Evolutionary conservation across 2,329 filamentous ascomycete genomes (phyloP).

Genomic region (Chaetothyriales sp.): DNA sequence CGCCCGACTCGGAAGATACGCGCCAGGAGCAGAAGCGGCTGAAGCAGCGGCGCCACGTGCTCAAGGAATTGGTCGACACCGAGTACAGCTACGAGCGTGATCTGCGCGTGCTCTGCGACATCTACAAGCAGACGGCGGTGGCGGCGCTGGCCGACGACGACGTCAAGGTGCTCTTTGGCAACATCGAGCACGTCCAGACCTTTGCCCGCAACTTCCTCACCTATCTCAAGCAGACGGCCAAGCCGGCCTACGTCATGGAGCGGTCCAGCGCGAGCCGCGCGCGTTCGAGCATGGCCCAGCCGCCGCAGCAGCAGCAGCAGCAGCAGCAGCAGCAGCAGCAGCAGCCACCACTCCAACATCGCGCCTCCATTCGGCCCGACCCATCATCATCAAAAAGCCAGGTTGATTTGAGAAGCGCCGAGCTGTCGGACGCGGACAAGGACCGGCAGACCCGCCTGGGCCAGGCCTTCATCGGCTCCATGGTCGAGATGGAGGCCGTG

Average conservation of each 20-base stretch:
- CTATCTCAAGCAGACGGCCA: conserved; percentile 65
- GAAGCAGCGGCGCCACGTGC: conserved; percentile 64
- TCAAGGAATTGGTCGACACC: conserved; percentile 86
- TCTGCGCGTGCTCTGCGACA: conserved; percentile 94
- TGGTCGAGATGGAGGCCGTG: conserved; percentile 48
- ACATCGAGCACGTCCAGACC: conserved; percentile 76
- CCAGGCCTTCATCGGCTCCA: conserved; percentile 42
- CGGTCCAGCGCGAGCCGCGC: conserved; percentile 39
- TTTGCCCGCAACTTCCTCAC: conserved; percentile 73
- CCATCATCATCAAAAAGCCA: too few species aligned
- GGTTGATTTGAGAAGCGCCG: too few species aligned
- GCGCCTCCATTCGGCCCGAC: conserved; percentile 15
- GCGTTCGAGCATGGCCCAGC: conserved; percentile 34
- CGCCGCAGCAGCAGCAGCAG: too few species aligned
- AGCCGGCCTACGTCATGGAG: conserved; percentile 61
- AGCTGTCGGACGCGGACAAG: conserved; percentile 38
- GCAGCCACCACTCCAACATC: too few species aligned
- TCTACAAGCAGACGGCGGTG: conserved; percentile 86
- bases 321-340: too few species aligned
- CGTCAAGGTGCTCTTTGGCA: conserved; percentile 80
- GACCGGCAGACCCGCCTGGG: conserved; percentile 48
- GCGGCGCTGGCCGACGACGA: conserved; percentile 70
- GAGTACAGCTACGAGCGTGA: conserved; percentile 84
- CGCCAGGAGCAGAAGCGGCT: conserved; percentile 54
- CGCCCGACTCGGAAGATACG: conserved; percentile 1